A percentile compares a stretch with the other conserved stretches of the same genome.
Evolutionary conservation across 83 land plant genomes (phyloP).

Genomic region (Diphasiastrum complanatum): DNA sequence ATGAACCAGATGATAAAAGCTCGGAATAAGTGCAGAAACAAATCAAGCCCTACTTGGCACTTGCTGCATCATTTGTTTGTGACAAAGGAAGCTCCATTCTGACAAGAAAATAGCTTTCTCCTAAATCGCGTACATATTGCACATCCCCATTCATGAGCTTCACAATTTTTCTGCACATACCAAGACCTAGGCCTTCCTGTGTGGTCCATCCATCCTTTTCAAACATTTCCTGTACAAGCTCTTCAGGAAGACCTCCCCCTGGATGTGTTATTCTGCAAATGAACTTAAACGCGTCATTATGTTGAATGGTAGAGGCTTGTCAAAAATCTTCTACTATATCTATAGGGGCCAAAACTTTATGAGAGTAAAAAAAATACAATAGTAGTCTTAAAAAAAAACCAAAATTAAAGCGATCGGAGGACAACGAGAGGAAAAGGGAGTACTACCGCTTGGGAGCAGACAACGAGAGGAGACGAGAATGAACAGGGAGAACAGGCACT

Average conservation of each 20-base stretch:
- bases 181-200: slow-evolving; percentile 78
- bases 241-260: slow-evolving; percentile 77
- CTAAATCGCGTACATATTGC: slow-evolving; percentile 69
- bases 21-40: too few relatives aligned
- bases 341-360: too few relatives aligned
- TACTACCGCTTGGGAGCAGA: too few relatives aligned
- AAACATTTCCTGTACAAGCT: slow-evolving; percentile 80
- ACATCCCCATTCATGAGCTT: slow-evolving; percentile 90
- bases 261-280: slow-evolving; percentile 71
- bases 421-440: too few relatives aligned
- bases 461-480: too few relatives aligned
- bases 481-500: too few relatives aligned
- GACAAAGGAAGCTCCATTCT: slow-evolving; percentile 67
- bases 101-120: slow-evolving; percentile 55
- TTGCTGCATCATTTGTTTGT: slow-evolving; percentile 29
- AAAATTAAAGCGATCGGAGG: too few relatives aligned
- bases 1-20: too few relatives aligned
- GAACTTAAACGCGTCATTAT: not conserved
- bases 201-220: slow-evolving; percentile 52
- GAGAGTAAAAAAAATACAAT: too few relatives aligned
- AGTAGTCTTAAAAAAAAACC: too few relatives aligned
- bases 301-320: too few relatives aligned
- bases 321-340: too few relatives aligned
- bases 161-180: slow-evolving; percentile 76
- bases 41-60: slow-evolving; percentile 23